Percentiles rank a stretch among this genome's conserved stretches.
phyloP scores from a whole-genome alignment of 345 rosid species.

The Gynandropsis gynandra region DNA sequence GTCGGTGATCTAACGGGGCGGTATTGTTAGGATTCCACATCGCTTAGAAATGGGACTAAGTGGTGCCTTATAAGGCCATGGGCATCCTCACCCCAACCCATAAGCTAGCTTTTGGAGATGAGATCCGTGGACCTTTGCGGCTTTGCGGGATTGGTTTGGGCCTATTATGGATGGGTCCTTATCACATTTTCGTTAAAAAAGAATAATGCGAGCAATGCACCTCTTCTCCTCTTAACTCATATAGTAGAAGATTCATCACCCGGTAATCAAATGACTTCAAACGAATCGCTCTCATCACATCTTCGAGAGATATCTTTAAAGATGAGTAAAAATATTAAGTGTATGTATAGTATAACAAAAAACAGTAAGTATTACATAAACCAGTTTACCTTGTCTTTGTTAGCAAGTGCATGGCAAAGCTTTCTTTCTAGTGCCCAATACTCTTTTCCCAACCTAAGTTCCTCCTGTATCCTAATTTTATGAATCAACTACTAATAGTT shows the following conservation, averaged over 20 bases:
- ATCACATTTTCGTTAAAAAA: background rate
- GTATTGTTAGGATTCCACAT: too few species aligned
- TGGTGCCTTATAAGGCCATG: too few species aligned
- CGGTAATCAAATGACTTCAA: slow-evolving; percentile 87
- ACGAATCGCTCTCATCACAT: slow-evolving; percentile 69
- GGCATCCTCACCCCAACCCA: too few species aligned
- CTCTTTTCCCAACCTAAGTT: slow-evolving; percentile 63
- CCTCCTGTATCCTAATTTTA: slow-evolving; percentile 52
- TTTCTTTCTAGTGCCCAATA: slow-evolving; percentile 89
- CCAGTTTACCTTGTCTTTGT: slow-evolving; percentile 37
- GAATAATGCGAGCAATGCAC: slow-evolving; percentile 19
- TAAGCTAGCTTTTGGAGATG: too few species aligned
- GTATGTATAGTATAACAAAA: background rate
- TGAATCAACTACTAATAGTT: slow-evolving; percentile 13
- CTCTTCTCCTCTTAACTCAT: slow-evolving; percentile 65
- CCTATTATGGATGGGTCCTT: too few species aligned
- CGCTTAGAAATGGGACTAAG: too few species aligned
- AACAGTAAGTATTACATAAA: slow-evolving; percentile 10
- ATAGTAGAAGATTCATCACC: slow-evolving; percentile 71
- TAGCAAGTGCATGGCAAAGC: slow-evolving; percentile 58
- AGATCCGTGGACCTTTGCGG: too few species aligned
- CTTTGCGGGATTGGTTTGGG: too few species aligned
- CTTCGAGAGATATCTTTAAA: slow-evolving; percentile 48
- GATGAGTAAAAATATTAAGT: background rate
- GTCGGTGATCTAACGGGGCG: too few species aligned